Evolutionary conservation across 2,329 filamentous ascomycete genomes (phyloP).

Genomic region (Chlorencoelia australis): DNA sequence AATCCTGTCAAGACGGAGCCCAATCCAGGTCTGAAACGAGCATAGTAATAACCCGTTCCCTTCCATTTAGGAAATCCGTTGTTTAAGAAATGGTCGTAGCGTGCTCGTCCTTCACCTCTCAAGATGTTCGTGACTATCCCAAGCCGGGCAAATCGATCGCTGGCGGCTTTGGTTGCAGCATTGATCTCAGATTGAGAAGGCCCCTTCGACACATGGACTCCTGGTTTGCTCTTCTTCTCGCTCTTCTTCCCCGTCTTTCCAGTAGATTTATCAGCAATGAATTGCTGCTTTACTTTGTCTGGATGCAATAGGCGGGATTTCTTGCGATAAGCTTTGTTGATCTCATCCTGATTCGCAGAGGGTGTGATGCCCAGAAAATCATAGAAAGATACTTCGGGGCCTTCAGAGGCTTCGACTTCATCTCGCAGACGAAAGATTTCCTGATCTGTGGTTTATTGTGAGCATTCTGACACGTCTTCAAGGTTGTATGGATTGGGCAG

Average conservation of each 20-base stretch:
- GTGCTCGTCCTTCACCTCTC: slow-evolving; percentile 65
- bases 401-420: slow-evolving; percentile 69
- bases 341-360: slow-evolving; percentile 70
- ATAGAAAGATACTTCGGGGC: slow-evolving; percentile 80
- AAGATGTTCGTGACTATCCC: slow-evolving; percentile 80
- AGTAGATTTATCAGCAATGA: slow-evolving; percentile 55
- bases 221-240: slow-evolving; percentile 44
- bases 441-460: slow-evolving; percentile 53
- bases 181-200: slow-evolving; percentile 68
- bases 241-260: slow-evolving; percentile 40
- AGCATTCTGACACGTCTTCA: slow-evolving; percentile 15
- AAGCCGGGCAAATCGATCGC: slow-evolving; percentile 73
- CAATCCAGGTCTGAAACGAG: slow-evolving; percentile 80
- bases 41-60: slow-evolving; percentile 97
- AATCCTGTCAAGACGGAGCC: slow-evolving; percentile 74
- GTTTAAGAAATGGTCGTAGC: slow-evolving; percentile 87
- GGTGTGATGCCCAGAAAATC: slow-evolving; percentile 73
- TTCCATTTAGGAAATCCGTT: slow-evolving; percentile 96
- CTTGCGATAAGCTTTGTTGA: slow-evolving; percentile 90
- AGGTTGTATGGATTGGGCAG: slow-evolving; percentile 1
- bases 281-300: slow-evolving; percentile 86
- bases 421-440: slow-evolving; percentile 95
- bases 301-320: slow-evolving; percentile 77
- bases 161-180: slow-evolving; percentile 68
- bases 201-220: slow-evolving; percentile 56